Percentiles rank a stretch among this genome's conserved stretches.
These are phyloP conservation scores for Verticillium nubilum DNA, from an alignment of 2,329 filamentous ascomycete genomes.

Conservation along the genomic window DNA sequence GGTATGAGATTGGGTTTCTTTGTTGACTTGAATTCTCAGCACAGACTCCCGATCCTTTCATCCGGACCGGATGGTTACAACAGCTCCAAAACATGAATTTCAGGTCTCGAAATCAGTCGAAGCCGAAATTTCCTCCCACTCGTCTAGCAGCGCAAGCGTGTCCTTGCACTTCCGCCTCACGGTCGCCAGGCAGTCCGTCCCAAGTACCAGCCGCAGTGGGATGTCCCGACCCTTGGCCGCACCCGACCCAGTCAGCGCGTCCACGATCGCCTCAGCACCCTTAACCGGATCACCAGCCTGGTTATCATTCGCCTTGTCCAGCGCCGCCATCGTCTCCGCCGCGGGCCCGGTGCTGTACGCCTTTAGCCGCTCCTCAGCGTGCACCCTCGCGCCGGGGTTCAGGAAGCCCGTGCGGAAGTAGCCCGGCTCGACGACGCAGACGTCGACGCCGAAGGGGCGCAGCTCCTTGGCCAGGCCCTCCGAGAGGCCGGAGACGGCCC, in stretches of 20 bases:
- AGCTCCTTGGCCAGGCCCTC: constrained; percentile 39
- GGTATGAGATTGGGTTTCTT: too few relatives aligned
- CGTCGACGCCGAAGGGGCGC: constrained; percentile 35
- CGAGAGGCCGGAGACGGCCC: constrained; percentile 36
- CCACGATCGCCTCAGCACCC: constrained; percentile 45
- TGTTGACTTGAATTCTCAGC: too few relatives aligned
- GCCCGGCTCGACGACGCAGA: constrained; percentile 41
- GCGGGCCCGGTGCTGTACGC: constrained; percentile 24
- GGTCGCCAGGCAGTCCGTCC: constrained; percentile 38
- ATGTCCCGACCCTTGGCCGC: constrained; percentile 40
- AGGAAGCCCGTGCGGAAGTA: constrained; percentile 48
- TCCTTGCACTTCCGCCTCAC: constrained; percentile 37
- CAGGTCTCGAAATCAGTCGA: constrained; percentile 24
- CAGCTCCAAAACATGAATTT: too few relatives aligned
- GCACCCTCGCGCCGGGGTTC: constrained; percentile 23
- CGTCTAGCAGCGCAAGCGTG: constrained; percentile 36
- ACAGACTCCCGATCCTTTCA: too few relatives aligned
- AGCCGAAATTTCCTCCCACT: constrained; percentile 40
- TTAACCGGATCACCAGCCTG: constrained; percentile 53
- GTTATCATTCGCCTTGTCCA: constrained; percentile 34
- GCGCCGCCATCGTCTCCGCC: constrained; percentile 17
- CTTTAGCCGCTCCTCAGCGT: constrained; percentile 22
- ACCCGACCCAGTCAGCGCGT: constrained; percentile 47
- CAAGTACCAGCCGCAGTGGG: constrained; percentile 49
- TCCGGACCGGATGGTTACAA: too few relatives aligned